Evolutionary conservation across 2,329 filamentous ascomycete genomes (phyloP).

Genomic region (Sclerotinia minor): DNA sequence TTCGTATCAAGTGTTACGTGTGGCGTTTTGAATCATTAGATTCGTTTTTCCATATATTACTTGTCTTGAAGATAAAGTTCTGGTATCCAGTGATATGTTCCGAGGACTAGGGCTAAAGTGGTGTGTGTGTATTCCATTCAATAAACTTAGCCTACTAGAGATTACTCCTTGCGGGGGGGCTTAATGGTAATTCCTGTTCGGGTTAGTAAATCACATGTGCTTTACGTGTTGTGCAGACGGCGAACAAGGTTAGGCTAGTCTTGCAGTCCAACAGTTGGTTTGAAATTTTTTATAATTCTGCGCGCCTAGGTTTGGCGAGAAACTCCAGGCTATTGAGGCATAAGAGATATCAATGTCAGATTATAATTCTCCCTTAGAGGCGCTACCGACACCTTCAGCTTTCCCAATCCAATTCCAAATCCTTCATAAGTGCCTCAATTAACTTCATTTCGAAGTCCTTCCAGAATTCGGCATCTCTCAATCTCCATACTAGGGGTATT

Average conservation of each 20-base stretch:
- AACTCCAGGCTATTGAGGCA: neutral
- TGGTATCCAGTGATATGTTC: slow-evolving; percentile 42
- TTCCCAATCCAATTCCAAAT: neutral
- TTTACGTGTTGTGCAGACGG: too few species aligned
- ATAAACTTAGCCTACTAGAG: neutral
- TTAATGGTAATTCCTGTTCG: slow-evolving; percentile 8
- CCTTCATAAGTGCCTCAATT: neutral
- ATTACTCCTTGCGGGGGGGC: slow-evolving; percentile 22
- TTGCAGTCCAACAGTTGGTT: neutral
- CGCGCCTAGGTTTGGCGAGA: neutral
- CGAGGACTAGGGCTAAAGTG: slow-evolving; percentile 16
- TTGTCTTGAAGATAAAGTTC: slow-evolving; percentile 54
- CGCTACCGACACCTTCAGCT: neutral
- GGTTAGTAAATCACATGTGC: neutral
- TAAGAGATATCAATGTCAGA: neutral
- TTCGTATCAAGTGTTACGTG: slow-evolving; percentile 45
- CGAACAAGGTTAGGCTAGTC: neutral
- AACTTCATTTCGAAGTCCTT: too few species aligned
- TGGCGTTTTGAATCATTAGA: slow-evolving; percentile 50
- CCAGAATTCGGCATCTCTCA: neutral
- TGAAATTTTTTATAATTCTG: neutral
- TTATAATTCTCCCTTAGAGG: neutral
- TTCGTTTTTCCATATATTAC: slow-evolving; percentile 46
- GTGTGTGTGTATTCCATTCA: too few species aligned
- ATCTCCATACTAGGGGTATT: neutral